phyloP scores from a whole-genome alignment of 1,139 yeast species.

The Wickerhamiella pararugosa region DNA sequence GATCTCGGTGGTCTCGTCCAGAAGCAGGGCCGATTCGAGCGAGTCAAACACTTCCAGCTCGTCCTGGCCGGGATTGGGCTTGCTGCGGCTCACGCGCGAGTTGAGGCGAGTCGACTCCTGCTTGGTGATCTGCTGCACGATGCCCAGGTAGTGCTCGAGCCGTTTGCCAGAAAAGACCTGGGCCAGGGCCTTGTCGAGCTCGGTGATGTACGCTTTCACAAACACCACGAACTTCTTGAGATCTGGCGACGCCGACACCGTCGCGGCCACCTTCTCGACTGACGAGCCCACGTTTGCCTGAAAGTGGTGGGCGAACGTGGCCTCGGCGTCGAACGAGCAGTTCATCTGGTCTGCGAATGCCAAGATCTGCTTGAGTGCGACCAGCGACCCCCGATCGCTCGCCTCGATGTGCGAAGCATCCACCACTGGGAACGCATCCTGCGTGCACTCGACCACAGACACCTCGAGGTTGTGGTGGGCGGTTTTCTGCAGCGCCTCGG shows the following conservation, averaged over 20 bases:
- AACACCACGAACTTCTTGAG: conserved; percentile 4
- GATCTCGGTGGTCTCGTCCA: not conserved
- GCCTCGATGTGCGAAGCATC: too few species aligned
- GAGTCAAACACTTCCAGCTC: conserved; percentile 3
- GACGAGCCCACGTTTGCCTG: not conserved
- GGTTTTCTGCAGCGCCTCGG: conserved; percentile 8
- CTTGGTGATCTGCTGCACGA: conserved; percentile 3
- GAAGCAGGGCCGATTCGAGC: not conserved
- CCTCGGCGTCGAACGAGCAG: too few species aligned
- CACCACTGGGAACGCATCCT: not conserved
- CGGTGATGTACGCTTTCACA: not conserved
- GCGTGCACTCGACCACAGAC: conserved; percentile 1
- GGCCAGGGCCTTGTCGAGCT: not conserved
- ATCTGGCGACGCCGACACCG: too few species aligned
- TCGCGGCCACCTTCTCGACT: conserved; percentile 3
- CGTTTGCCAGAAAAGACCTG: conserved; percentile 1
- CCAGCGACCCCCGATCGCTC: too few species aligned
- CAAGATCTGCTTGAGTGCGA: too few species aligned
- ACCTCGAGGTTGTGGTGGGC: conserved; percentile 8
- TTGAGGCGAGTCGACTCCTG: conserved; percentile 3
- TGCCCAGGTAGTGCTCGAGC: not conserved
- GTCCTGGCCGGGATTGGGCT: conserved; percentile 2
- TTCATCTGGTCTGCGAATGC: too few species aligned
- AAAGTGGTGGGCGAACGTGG: too few species aligned
- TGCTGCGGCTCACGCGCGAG: conserved; percentile 2